Conservation (phyloP, 2,329 filamentous ascomycete genomes). For the Hypoxylon sp. region DNA sequence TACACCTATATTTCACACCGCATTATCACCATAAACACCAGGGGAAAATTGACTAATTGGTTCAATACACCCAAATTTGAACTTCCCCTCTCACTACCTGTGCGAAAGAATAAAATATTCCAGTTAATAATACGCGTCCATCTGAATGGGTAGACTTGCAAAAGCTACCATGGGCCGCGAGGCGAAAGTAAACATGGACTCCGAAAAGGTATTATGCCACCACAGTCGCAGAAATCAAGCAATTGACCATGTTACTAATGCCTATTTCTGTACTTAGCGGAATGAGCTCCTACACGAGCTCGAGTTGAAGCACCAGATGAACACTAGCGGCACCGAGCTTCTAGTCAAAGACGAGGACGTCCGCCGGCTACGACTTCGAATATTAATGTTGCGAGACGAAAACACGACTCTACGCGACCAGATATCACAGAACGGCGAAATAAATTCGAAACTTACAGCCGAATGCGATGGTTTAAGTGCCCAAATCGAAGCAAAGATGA, state of each 20-base stretch:
- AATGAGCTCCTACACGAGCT: conserved; percentile 61
- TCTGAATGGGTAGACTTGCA: conserved; percentile 40
- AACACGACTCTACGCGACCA: conserved; percentile 72
- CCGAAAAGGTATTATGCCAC: conserved; percentile 47
- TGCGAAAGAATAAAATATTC: no score
- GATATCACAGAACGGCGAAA: conserved; percentile 54
- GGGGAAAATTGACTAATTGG: neutral
- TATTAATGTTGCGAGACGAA: conserved; percentile 78
- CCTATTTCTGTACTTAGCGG: conserved; percentile 49
- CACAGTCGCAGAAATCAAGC: neutral
- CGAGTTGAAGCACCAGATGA: conserved; percentile 75
- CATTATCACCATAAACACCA: conserved; percentile 7
- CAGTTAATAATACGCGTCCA: conserved; percentile 38
- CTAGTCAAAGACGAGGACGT: conserved; percentile 79
- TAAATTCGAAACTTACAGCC: conserved; percentile 47
- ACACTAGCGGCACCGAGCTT: conserved; percentile 69
- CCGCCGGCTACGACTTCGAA: conserved; percentile 73
- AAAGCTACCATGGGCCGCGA: conserved; percentile 42
- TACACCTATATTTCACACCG: conserved; percentile 2
- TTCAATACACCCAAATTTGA: no score
- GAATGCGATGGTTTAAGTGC: conserved; percentile 52
- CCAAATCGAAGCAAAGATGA: conserved; percentile 55
- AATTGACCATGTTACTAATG: conserved; percentile 8
- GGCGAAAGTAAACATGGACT: conserved; percentile 48
- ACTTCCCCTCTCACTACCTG: no score